A percentile compares a stretch with the other conserved stretches of the same genome.
These are phyloP conservation scores for Ophiostoma sp. DNA, from an alignment of 2,329 filamentous ascomycete genomes.

Conservation along the genomic window DNA sequence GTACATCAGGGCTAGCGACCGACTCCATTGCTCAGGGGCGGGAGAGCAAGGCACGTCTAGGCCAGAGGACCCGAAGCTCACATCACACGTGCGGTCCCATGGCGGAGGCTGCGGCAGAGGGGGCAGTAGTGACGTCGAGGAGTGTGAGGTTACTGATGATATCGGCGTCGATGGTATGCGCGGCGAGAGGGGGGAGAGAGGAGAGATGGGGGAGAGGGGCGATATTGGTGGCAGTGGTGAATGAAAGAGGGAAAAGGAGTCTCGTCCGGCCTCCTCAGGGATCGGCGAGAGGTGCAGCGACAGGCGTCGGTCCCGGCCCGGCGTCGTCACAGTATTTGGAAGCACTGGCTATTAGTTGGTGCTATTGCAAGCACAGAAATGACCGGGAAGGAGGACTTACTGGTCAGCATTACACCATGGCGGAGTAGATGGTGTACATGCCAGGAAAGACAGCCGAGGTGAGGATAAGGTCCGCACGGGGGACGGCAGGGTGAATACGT, in stretches of 20 bases:
- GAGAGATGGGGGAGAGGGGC: not conserved
- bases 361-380: not conserved
- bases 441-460: not conserved
- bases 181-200: not conserved
- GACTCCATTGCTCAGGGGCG: not conserved
- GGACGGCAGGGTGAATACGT: not conserved
- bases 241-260: not conserved
- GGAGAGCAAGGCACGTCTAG: too few species aligned
- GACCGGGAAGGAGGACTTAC: not conserved
- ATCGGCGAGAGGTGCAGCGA: conserved; percentile 16
- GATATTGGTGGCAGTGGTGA: not conserved
- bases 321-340: not conserved
- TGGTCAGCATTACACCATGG: not conserved
- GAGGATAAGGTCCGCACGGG: not conserved
- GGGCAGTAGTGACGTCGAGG: not conserved
- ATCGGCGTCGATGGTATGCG: not conserved
- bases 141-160: not conserved
- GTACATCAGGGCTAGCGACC: not conserved
- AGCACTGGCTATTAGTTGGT: not conserved
- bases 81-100: conserved; percentile 23
- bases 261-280: conserved; percentile 14
- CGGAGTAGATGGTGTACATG: not conserved
- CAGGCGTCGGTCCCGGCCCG: conserved; percentile 11
- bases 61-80: conserved; percentile 8
- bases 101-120: conserved; percentile 15